Base-by-base conservation (phyloP, 73 alveolate genomes). In the Uronychia setigera region DNA sequence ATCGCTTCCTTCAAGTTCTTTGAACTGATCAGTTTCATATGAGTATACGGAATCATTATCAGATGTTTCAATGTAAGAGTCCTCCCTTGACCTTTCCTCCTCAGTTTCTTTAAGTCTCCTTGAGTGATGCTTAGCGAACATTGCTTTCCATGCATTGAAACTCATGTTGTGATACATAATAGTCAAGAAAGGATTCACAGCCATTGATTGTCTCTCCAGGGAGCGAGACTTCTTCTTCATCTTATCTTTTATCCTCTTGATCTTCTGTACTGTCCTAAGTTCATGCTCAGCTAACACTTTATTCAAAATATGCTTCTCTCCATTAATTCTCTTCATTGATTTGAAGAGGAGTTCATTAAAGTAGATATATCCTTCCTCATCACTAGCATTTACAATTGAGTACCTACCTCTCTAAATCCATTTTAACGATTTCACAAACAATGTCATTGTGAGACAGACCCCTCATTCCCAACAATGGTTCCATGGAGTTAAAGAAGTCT, bases 281-380 rank as follows among this genome's bases (percentile, higher is more conserved):
- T 90, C 95, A 26, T 80, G 81, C n/a, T 85, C 85, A 1, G 87
- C 95, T 31, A 90, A 35, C 19, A 58, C 58, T 31, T 79, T 85
- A 46, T 90, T 90, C 59, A 59, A 79, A 32, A 90, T 86, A 33
- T 80, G 83, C 35, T 29, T 60, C 28, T 85, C 92, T 11, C 95
- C 95, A 59, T 90, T 85, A n/a, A 76, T 84, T 77, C 92, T 60
- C 28, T 82, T 80, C 95, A 90, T 90, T 1, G 95, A 46, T 46
- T 79, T 79, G 67, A 60, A 90, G 31, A 90, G 91, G 32, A 90
- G 77, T 29, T 90, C 95, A 80, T 90, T 87, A 85, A 90, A 90
- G 46, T 90, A 90, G n/a, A 90, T 89, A 74, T 76, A 90, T 19
- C 95, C 95, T 14, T 90, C 86, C 59, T 74, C 84, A 74, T 90